Evolutionary conservation across 2,329 filamentous ascomycete species (phyloP).

Genomic region (Aspergillus persii): DNA sequence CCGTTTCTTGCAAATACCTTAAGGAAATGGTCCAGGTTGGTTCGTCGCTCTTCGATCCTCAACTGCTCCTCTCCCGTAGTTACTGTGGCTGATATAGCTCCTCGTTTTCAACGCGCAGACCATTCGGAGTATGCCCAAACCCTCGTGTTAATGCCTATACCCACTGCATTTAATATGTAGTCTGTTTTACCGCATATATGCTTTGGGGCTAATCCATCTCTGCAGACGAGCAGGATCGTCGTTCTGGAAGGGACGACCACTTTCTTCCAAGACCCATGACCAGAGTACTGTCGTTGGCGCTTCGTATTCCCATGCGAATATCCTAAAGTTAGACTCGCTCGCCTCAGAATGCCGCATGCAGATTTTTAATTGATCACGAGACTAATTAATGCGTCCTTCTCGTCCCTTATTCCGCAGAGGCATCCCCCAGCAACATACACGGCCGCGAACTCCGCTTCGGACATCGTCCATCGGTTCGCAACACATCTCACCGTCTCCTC

Average conservation of each 20-base stretch:
- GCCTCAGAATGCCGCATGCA: background rate
- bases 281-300: constrained; percentile 81
- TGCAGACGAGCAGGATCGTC: constrained; percentile 72
- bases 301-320: constrained; percentile 93
- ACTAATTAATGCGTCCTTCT: constrained; percentile 2
- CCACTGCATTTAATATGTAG: background rate
- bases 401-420: constrained; percentile 21
- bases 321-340: constrained; percentile 66
- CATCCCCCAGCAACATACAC: constrained; percentile 48
- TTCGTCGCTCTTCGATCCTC: constrained; percentile 55
- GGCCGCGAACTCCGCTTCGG: constrained; percentile 71
- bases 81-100: constrained; percentile 22
- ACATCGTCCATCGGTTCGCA: constrained; percentile 55
- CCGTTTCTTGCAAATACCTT: background rate
- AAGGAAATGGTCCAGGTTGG: constrained; percentile 99
- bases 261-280: constrained; percentile 59
- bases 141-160: background rate
- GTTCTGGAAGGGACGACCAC: constrained; percentile 71
- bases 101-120: constrained; percentile 29
- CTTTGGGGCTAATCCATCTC: constrained; percentile 14
- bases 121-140: constrained; percentile 36
- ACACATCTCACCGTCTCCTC: constrained; percentile 53
- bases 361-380: background rate
- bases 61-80: constrained; percentile 5
- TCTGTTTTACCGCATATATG: background rate